phyloP scores from a whole-genome alignment of 2,329 filamentous ascomycete species.

The Penicillium brevicompactum region DNA sequence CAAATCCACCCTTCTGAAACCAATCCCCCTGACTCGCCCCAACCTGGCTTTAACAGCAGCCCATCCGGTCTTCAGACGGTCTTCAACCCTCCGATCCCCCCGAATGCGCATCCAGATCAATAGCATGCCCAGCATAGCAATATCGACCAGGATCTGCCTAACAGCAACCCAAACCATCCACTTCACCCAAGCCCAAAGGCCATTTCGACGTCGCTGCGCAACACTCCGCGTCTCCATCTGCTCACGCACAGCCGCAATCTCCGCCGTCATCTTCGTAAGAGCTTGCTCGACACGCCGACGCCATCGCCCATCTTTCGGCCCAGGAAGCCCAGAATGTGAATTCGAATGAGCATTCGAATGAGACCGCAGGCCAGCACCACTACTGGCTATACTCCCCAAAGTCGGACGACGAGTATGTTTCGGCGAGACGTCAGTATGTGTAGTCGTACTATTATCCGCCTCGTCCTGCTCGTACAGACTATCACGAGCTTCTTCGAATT shows the following conservation, averaged over 20 bases:
- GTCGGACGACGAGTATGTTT: slow-evolving; percentile 12
- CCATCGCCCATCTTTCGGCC: slow-evolving; percentile 75
- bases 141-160: slow-evolving; percentile 75
- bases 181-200: slow-evolving; percentile 68
- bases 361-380: slow-evolving; percentile 5
- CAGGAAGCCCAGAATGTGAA: slow-evolving; percentile 61
- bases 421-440: slow-evolving; percentile 26
- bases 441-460: slow-evolving; percentile 26
- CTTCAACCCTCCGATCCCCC: slow-evolving; percentile 46
- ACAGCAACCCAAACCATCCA: slow-evolving; percentile 70
- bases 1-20: slow-evolving; percentile 24
- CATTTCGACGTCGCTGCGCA: slow-evolving; percentile 67
- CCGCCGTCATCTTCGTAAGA: slow-evolving; percentile 84
- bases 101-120: slow-evolving; percentile 45
- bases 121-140: slow-evolving; percentile 52
- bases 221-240: slow-evolving; percentile 79
- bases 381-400: slow-evolving; percentile 10
- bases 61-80: slow-evolving; percentile 37
- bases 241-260: slow-evolving; percentile 88
- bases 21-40: slow-evolving; percentile 25
- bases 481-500: slow-evolving; percentile 39
- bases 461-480: slow-evolving; percentile 31
- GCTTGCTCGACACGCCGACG: slow-evolving; percentile 80
- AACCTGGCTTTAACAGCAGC: slow-evolving; percentile 37
- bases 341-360: slow-evolving; percentile 7